These are phyloP conservation scores for Aureobasidium sp. DNA, from an alignment of 2,329 filamentous ascomycete genomes.

Conservation along the genomic window DNA sequence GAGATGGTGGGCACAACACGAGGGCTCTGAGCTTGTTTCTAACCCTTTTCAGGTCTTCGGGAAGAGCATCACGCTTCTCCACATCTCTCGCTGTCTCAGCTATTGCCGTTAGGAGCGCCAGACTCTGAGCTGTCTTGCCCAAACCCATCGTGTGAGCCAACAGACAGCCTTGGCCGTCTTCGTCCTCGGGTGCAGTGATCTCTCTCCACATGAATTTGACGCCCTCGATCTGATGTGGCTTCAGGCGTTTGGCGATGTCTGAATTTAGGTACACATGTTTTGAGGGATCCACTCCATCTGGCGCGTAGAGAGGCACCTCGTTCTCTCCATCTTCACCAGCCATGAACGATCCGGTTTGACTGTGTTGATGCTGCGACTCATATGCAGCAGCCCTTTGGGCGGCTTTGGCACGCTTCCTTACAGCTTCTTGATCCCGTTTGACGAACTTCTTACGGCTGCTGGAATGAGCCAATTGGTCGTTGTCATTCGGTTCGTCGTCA, in stretches of 20 bases:
- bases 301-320: neutral
- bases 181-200: slow-evolving; percentile 47
- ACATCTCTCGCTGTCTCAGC: slow-evolving; percentile 56
- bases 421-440: slow-evolving; percentile 13
- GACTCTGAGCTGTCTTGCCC: slow-evolving; percentile 83
- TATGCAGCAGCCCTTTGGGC: neutral
- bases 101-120: slow-evolving; percentile 71
- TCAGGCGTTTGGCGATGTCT: slow-evolving; percentile 57
- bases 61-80: slow-evolving; percentile 57
- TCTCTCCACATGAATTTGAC: slow-evolving; percentile 87
- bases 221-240: slow-evolving; percentile 71
- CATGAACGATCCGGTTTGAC: slow-evolving; percentile 1
- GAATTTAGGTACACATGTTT: slow-evolving; percentile 56
- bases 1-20: slow-evolving; percentile 63
- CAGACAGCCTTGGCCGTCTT: slow-evolving; percentile 62
- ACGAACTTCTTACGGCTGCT: slow-evolving; percentile 15
- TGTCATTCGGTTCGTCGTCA: slow-evolving; percentile 15
- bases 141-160: slow-evolving; percentile 87
- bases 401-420: slow-evolving; percentile 17
- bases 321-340: neutral
- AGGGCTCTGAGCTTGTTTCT: slow-evolving; percentile 50
- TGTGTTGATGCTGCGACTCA: neutral
- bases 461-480: slow-evolving; percentile 13
- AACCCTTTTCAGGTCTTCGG: slow-evolving; percentile 42
- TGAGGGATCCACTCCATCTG: slow-evolving; percentile 24